Evolutionary conservation across 192 early-diverging fungal species (phyloP).

Genomic region (Phycomyces blakesleeanus): DNA sequence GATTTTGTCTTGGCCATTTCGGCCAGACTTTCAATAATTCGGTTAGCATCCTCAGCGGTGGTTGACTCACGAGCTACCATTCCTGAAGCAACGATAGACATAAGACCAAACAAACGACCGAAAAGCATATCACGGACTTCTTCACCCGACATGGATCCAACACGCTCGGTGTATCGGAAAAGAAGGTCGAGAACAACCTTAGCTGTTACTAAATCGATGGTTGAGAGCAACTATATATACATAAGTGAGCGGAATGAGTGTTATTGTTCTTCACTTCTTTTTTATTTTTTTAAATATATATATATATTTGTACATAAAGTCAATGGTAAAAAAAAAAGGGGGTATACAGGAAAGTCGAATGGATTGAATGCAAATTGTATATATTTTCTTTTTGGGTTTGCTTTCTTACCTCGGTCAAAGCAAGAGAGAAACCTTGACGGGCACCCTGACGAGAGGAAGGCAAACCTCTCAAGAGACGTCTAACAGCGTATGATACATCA

Average conservation of each 20-base stretch:
- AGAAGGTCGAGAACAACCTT: conserved; percentile 69
- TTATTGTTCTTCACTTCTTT: no score
- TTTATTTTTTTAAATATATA: no score
- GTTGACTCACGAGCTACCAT: conserved; percentile 62
- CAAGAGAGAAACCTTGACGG: conserved; percentile 93
- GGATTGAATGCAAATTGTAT: not conserved
- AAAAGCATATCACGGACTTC: conserved; percentile 89
- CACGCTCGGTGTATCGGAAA: conserved; percentile 59
- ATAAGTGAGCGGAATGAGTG: no score
- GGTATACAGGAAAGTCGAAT: no score
- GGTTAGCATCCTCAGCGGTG: conserved; percentile 64
- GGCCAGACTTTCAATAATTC: conserved; percentile 64
- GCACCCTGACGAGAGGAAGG: conserved; percentile 83
- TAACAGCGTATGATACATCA: conserved; percentile 84
- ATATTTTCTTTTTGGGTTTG: not conserved
- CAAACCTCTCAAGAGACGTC: conserved; percentile 85
- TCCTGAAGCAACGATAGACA: conserved; percentile 78
- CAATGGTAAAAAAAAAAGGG: no score
- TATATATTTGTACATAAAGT: no score
- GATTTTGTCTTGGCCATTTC: conserved; percentile 69
- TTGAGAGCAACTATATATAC: conserved; percentile 35
- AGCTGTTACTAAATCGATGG: conserved; percentile 41
- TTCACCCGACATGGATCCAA: conserved; percentile 70
- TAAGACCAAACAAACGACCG: conserved; percentile 86
- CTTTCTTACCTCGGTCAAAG: conserved; percentile 76